Evolutionary conservation across 176 grass and related monocot genomes (phyloP).

Genomic region (Phyllostachys edulis): DNA sequence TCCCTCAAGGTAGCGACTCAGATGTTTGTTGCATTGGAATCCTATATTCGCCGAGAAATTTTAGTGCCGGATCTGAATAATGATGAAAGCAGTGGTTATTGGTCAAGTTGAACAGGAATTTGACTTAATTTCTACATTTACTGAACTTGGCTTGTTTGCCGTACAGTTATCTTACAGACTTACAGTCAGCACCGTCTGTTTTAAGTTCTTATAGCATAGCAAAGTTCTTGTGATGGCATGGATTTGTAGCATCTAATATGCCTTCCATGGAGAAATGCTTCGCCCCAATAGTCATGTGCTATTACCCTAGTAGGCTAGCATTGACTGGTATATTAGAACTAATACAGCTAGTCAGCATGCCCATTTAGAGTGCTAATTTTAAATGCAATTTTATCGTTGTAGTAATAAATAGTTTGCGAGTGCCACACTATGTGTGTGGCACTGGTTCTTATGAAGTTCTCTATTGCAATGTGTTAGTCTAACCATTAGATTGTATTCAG

Average conservation of each 20-base stretch:
- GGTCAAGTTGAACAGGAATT: neutral
- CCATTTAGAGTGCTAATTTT: neutral
- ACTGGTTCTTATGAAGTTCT: neutral
- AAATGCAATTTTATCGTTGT: neutral
- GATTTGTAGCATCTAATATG: slow-evolving; percentile 2
- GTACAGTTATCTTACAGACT: neutral
- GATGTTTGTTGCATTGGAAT: slow-evolving; percentile 12
- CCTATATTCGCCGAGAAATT: neutral
- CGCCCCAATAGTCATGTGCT: neutral
- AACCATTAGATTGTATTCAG: slow-evolving; percentile 7
- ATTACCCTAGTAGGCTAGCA: neutral
- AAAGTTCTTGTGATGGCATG: slow-evolving; percentile 5
- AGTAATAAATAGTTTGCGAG: neutral
- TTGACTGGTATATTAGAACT: slow-evolving; percentile 5
- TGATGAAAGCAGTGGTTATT: neutral
- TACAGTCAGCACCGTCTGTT: neutral
- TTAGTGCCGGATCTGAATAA: neutral
- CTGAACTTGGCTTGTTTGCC: neutral
- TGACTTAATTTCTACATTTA: neutral
- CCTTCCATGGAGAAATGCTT: neutral
- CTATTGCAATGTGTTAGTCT: neutral
- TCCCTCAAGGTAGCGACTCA: slow-evolving; percentile 65
- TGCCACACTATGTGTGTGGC: neutral
- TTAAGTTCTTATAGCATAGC: neutral
- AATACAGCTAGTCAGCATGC: neutral